Base-by-base conservation (phyloP, 164 flowering plant species). In the Akebia trifoliata region DNA sequence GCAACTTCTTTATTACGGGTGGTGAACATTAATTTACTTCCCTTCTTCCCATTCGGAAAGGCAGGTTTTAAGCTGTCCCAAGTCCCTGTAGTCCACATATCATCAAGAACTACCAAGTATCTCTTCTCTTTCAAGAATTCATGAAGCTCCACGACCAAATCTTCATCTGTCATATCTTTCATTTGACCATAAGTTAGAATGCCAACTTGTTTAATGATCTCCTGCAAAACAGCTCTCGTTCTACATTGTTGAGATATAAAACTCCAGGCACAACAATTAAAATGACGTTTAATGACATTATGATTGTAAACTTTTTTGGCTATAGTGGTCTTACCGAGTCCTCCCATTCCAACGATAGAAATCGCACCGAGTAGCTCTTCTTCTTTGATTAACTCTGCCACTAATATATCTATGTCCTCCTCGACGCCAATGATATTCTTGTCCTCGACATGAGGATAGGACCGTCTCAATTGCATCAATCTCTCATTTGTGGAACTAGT, bases 241-340 rank as follows among this genome's bases (percentile, higher is more conserved):
- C 12, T 28, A 22, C 55, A 62, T 11, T 24, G 60, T 46, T 62
- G 66, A 36, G 66, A 55, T 3, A 63, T 35, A 36, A 9, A 22
- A 8, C 46, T 37, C 61, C 61, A 58, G 15, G 61, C 53, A 24
- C 39, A n/a, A 7, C 35, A 26, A 17, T 55, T 48, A 48, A 55
- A 64, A n/a, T 38, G 56, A 1, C 14, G 32, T n/a, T 9, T 38
- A 12, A 56, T 32, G 22, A n/a, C 49, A 2, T 0, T 14, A 17
- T 17, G 31, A 20, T 46, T 45, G 12, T 17, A 57, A 20, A 32
- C n/a, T 21, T 45, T 58, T 18, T 31, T 58, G 34, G 42, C 48
- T 4, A 55, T 47, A n/a, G 55, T 51, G 9, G 47, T 46, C 34
- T 45, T 58, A 17, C 60, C 60, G 10, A 35, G 34, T 32, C 51